phyloP scores from a whole-genome alignment of 2,329 filamentous ascomycete species.

The Ascomycota sp. region DNA sequence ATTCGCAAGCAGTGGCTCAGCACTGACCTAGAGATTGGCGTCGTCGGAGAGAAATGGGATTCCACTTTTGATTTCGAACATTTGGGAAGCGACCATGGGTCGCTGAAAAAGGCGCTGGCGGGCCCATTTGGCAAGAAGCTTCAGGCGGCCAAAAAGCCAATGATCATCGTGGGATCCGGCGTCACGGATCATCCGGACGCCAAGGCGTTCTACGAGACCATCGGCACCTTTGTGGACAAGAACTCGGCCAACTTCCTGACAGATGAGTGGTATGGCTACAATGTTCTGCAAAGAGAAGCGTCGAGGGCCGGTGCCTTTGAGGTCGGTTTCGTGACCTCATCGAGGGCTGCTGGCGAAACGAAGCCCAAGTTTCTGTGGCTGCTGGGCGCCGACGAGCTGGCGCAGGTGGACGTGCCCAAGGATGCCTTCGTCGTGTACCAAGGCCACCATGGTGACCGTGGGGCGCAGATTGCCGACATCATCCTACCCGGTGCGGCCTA shows the following conservation, averaged over 20 bases:
- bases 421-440: slow-evolving; percentile 95
- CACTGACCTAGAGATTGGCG: slow-evolving; percentile 77
- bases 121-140: slow-evolving; percentile 88
- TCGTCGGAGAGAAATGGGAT: slow-evolving; percentile 76
- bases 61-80: slow-evolving; percentile 93
- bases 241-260: slow-evolving; percentile 72
- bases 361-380: slow-evolving; percentile 93
- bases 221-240: slow-evolving; percentile 83
- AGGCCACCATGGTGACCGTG: slow-evolving; percentile 87
- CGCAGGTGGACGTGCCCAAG: slow-evolving; percentile 69
- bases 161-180: slow-evolving; percentile 89
- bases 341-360: slow-evolving; percentile 56
- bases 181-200: slow-evolving; percentile 79
- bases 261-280: slow-evolving; percentile 90
- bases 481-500: slow-evolving; percentile 87
- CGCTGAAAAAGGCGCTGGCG: slow-evolving; percentile 65
- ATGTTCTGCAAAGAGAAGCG: slow-evolving; percentile 80
- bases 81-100: slow-evolving; percentile 54
- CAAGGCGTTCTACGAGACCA: slow-evolving; percentile 77
- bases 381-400: slow-evolving; percentile 80
- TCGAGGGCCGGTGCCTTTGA: slow-evolving; percentile 87
- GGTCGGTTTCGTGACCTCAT: slow-evolving; percentile 80
- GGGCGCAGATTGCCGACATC: slow-evolving; percentile 79
- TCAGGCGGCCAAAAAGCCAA: slow-evolving; percentile 64
- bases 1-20: slow-evolving; percentile 96